Base-by-base conservation (phyloP, 768 basidiomycete species). In the Amanita subjunquillea region DNA sequence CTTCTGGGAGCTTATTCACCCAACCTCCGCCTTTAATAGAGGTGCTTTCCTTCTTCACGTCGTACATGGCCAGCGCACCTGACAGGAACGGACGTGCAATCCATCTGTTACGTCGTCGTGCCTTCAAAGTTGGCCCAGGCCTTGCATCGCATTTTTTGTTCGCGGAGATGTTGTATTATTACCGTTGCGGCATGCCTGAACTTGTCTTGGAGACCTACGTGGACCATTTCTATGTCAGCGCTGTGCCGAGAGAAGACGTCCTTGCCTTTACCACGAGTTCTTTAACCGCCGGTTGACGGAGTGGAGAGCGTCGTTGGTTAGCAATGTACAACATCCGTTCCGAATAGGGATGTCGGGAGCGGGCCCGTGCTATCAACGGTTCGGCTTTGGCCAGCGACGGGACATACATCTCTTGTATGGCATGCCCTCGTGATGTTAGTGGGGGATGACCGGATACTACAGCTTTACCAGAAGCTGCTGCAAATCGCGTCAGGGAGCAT, bases 211-310 rank as follows among this genome's bases (percentile, higher is more conserved):
- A 66, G 44, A 65, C 74, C 0, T 87, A 79, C 59, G 62, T 65
- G 10, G 68, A 73, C 5, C 71, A 78, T 50, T 85, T 83, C 58
- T 72, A 72, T 51, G 55, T 71, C 6, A 63, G 71, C 36, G 82
- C 79, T 12, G 66, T 87, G n/a, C 82, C 84, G 29, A 50, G 67
- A 34, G 61, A 67, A 7, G 62, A 67, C 0, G 54, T 76, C 12
- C 44, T 72, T 55, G 30, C 34, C 54, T 34, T 2, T 57, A 63
- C 54, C 42, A 58, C 29, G 41, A 56, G 39, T 50, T 44, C 36
- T 4, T 32, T 32, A 25, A 40, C 20, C 15, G 43, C 7, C 23
- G n/a, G 2, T 32, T 48, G 7, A 23, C 40, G 37, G 29, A 53
- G 15, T 4, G 7, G 9, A 20, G 29, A 40, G 50, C 57, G 17